Conservation (phyloP, 257 asterid genomes). For the Apocynum venetum region DNA sequence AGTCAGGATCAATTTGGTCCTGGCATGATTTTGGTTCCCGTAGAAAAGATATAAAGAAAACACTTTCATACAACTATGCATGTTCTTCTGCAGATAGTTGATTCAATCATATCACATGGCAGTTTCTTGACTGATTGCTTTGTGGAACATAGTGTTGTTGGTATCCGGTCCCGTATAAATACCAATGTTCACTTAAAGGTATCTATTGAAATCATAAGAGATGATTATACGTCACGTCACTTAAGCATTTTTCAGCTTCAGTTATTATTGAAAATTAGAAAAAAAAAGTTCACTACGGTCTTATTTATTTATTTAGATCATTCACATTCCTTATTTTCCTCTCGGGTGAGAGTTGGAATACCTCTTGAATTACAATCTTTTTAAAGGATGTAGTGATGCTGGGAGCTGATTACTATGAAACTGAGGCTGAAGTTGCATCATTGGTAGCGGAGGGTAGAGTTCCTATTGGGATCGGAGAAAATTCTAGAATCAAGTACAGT, state of each 20-base stretch:
- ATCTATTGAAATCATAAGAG: background rate
- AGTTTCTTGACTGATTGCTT: constrained; percentile 77
- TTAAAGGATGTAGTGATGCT: constrained; percentile 93
- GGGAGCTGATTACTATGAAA: constrained; percentile 92
- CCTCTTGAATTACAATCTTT: background rate
- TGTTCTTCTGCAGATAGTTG: constrained; percentile 63
- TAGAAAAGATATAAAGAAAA: background rate
- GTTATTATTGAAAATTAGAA: no score
- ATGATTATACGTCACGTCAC: background rate
- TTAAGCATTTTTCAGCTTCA: background rate
- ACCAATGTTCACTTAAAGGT: constrained; percentile 76
- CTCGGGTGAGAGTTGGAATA: background rate
- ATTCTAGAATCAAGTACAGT: constrained; percentile 75
- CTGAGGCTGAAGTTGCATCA: constrained; percentile 65
- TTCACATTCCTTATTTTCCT: background rate
- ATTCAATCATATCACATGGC: constrained; percentile 85
- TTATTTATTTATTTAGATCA: background rate
- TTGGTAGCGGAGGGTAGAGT: constrained; percentile 76
- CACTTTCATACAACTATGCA: constrained; percentile 12
- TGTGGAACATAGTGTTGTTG: constrained; percentile 87
- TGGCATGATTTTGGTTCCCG: background rate
- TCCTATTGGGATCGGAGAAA: constrained; percentile 91
- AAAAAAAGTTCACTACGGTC: no score
- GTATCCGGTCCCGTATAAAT: constrained; percentile 85
- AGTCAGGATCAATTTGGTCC: background rate